phyloP scores from a whole-genome alignment of 2,329 filamentous ascomycete genomes.

The Hypomyces rosellus region DNA sequence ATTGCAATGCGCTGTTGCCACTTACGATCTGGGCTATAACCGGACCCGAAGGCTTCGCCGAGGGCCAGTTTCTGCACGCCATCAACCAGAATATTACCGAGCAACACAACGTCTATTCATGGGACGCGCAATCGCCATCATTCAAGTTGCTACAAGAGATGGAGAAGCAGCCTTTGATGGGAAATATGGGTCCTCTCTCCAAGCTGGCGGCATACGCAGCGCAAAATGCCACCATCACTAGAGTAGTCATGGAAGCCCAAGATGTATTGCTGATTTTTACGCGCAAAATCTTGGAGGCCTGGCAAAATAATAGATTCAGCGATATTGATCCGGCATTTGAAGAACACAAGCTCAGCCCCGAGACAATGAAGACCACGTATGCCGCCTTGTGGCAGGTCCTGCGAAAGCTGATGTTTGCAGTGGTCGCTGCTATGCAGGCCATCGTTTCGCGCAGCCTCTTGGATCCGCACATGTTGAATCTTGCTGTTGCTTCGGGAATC shows the following conservation, averaged over 20 bases:
- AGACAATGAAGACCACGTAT: constrained; percentile 60
- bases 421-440: constrained; percentile 68
- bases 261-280: constrained; percentile 64
- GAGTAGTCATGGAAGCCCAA: constrained; percentile 41
- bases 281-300: constrained; percentile 59
- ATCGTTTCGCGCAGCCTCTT: constrained; percentile 59
- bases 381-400: constrained; percentile 70
- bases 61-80: constrained; percentile 66
- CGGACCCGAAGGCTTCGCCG: constrained; percentile 66
- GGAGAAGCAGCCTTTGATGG: constrained; percentile 54
- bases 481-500: constrained; percentile 50
- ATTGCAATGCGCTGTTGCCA: constrained; percentile 66
- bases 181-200: constrained; percentile 61
- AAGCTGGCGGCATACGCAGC: constrained; percentile 59
- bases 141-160: constrained; percentile 53
- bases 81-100: constrained; percentile 63
- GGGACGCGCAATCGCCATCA: constrained; percentile 56
- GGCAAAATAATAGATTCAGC: constrained; percentile 69
- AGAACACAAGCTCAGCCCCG: constrained; percentile 52
- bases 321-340: constrained; percentile 66
- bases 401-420: constrained; percentile 67
- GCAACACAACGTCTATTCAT: constrained; percentile 46
- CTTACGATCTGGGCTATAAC: constrained; percentile 61
- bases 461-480: constrained; percentile 41
- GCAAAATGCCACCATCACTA: constrained; percentile 43